phyloP scores from a whole-genome alignment of 768 basidiomycete species.

The Tricholoma sp. region DNA sequence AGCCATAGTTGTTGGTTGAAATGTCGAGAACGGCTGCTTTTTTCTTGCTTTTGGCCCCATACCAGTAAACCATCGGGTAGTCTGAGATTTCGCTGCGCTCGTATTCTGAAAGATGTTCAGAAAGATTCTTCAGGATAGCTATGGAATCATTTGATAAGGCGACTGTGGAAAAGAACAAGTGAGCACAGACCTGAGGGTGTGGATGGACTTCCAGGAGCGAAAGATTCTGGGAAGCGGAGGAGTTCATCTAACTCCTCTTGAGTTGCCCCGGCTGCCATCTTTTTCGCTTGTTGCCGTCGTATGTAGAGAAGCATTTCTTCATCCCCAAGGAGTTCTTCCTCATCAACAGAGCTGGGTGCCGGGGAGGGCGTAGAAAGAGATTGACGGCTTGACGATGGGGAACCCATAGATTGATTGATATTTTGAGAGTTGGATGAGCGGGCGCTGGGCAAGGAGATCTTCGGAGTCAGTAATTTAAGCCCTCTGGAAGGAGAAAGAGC shows the following conservation, averaged over 20 bases:
- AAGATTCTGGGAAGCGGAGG: conserved; percentile 89
- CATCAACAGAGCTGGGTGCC: conserved; percentile 68
- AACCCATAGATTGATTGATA: conserved; percentile 45
- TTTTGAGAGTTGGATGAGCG: conserved; percentile 54
- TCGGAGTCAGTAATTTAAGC: conserved; percentile 75
- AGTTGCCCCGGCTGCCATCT: conserved; percentile 73
- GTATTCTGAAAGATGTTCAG: conserved; percentile 74
- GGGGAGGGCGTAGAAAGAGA: conserved; percentile 85
- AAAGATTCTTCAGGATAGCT: conserved; percentile 66
- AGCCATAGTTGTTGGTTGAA: conserved; percentile 84
- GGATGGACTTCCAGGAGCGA: conserved; percentile 57
- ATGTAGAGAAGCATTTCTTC: conserved; percentile 98
- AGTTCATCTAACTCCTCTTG: conserved; percentile 86
- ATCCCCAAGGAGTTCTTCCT: conserved; percentile 85
- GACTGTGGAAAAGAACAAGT: conserved; percentile 1
- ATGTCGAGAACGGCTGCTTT: conserved; percentile 71
- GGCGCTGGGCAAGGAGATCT: conserved; percentile 57
- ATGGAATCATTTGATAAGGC: conserved; percentile 5
- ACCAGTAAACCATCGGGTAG: conserved; percentile 75
- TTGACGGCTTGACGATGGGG: conserved; percentile 69
- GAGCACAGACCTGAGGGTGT: conserved; percentile 48
- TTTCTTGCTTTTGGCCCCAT: conserved; percentile 79
- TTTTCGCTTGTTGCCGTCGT: conserved; percentile 83
- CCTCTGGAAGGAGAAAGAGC: conserved; percentile 83
- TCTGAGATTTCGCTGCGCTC: conserved; percentile 92